phyloP scores from a whole-genome alignment of 2,329 filamentous ascomycete species.

The Monosporascus sp. region DNA sequence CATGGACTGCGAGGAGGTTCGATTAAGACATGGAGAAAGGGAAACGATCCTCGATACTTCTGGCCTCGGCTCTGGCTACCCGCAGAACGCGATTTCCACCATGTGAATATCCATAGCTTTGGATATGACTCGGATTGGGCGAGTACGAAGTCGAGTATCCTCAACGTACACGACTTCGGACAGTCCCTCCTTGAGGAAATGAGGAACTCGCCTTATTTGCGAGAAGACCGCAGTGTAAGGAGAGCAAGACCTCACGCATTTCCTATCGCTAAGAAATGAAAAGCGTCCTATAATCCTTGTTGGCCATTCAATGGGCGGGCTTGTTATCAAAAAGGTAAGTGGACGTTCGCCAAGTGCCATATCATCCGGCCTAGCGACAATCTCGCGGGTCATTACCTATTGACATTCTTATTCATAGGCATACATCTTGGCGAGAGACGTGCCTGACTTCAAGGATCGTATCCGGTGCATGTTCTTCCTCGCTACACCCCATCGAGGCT shows the following conservation, averaged over 20 bases:
- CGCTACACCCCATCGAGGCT: slow-evolving; percentile 30
- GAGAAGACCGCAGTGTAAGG: neutral
- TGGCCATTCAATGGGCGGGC: slow-evolving; percentile 26
- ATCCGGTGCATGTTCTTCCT: slow-evolving; percentile 29
- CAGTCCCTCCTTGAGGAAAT: slow-evolving; percentile 24
- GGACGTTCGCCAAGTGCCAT: neutral
- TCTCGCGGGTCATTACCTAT: neutral
- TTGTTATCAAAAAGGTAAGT: slow-evolving; percentile 29
- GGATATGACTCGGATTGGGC: slow-evolving; percentile 28
- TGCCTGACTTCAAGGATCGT: slow-evolving; percentile 11
- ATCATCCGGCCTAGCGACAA: too few relatives aligned
- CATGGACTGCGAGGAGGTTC: slow-evolving; percentile 37
- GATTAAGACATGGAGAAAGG: slow-evolving; percentile 35
- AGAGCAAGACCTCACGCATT: too few relatives aligned
- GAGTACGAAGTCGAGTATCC: slow-evolving; percentile 9
- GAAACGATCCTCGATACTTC: slow-evolving; percentile 24
- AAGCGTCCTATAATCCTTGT: slow-evolving; percentile 22
- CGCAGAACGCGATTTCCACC: slow-evolving; percentile 20
- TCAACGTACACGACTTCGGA: slow-evolving; percentile 27
- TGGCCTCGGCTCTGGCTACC: slow-evolving; percentile 38
- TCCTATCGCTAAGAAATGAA: neutral
- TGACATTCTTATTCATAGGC: slow-evolving; percentile 3
- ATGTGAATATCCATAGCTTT: slow-evolving; percentile 26
- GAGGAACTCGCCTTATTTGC: slow-evolving; percentile 17
- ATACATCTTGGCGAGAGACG: slow-evolving; percentile 17